These are phyloP conservation scores for Gynochthodes officinalis DNA, from an alignment of 257 asterid species.

Conservation along the genomic window DNA sequence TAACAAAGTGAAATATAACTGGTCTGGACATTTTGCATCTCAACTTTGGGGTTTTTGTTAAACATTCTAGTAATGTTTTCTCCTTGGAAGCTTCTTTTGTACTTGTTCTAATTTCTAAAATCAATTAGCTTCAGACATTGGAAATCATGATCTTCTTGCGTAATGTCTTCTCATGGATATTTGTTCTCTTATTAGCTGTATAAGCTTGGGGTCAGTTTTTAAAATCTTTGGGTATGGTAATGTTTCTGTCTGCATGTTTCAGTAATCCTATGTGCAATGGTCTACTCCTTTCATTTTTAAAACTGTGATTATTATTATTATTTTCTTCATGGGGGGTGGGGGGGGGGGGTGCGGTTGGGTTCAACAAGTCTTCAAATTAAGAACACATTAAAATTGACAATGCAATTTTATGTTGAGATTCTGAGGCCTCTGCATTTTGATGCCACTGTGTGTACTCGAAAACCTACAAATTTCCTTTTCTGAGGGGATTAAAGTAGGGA, in stretches of 20 bases:
- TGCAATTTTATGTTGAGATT: neutral
- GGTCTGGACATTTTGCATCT: neutral
- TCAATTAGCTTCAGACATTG: neutral
- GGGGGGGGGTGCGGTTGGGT: no score
- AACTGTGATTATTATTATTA: no score
- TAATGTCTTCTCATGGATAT: neutral
- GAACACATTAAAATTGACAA: no score
- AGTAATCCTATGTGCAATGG: neutral
- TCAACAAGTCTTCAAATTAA: neutral
- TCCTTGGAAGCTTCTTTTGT: neutral
- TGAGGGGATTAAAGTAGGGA: neutral
- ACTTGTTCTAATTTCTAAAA: neutral
- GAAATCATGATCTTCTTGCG: neutral
- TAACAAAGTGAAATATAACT: neutral
- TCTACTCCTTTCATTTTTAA: neutral
- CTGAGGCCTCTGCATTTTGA: neutral
- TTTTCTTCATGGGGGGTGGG: no score
- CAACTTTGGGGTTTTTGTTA: neutral
- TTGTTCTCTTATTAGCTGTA: neutral
- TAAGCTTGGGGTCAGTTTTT: neutral
- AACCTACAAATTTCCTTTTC: neutral
- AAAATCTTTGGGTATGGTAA: neutral
- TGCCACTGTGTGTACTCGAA: neutral
- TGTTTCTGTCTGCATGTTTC: neutral
- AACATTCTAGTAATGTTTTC: neutral